Evolutionary conservation across 768 basidiomycete genomes (phyloP).

Genomic region (Coprinellus micaceus): DNA sequence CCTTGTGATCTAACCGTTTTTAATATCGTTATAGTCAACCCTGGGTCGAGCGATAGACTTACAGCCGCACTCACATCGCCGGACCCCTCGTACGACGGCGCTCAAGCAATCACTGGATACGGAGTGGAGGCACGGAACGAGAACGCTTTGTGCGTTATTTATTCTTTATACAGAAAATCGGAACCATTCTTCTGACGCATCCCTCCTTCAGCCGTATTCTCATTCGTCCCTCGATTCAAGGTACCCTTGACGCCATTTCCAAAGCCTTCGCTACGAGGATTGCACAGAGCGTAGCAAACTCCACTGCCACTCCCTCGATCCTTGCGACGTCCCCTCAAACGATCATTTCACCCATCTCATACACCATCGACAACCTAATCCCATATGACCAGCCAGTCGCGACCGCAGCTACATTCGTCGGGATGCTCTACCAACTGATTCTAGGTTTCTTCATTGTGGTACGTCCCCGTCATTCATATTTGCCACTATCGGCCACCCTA

Average conservation of each 20-base stretch:
- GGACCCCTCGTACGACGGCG: constrained; percentile 45
- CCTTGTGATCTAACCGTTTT: neutral
- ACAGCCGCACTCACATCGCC: constrained; percentile 33
- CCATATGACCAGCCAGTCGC: constrained; percentile 62
- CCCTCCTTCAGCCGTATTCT: neutral
- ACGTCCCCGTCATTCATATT: constrained; percentile 12
- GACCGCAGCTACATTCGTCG: constrained; percentile 51
- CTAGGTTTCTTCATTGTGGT: constrained; percentile 40
- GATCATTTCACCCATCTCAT: constrained; percentile 45
- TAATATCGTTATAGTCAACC: constrained; percentile 33
- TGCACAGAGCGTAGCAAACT: constrained; percentile 12
- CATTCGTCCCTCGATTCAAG: constrained; percentile 1
- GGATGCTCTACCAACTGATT: constrained; percentile 54
- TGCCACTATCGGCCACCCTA: neutral
- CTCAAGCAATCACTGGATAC: constrained; percentile 46
- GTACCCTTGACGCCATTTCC: constrained; percentile 4
- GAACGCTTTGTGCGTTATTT: constrained; percentile 45
- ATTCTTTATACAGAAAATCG: too few species aligned
- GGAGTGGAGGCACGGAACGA: constrained; percentile 25
- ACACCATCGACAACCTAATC: constrained; percentile 45
- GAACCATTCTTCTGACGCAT: too few species aligned
- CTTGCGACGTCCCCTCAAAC: constrained; percentile 48
- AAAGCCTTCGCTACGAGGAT: constrained; percentile 26
- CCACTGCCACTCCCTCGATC: constrained; percentile 24
- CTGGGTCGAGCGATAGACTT: constrained; percentile 35